A percentile compares a stretch with the other conserved stretches of the same genome.
Evolutionary conservation across 75 land plant genomes (phyloP).

Genomic region (Sequoiadendron giganteum): DNA sequence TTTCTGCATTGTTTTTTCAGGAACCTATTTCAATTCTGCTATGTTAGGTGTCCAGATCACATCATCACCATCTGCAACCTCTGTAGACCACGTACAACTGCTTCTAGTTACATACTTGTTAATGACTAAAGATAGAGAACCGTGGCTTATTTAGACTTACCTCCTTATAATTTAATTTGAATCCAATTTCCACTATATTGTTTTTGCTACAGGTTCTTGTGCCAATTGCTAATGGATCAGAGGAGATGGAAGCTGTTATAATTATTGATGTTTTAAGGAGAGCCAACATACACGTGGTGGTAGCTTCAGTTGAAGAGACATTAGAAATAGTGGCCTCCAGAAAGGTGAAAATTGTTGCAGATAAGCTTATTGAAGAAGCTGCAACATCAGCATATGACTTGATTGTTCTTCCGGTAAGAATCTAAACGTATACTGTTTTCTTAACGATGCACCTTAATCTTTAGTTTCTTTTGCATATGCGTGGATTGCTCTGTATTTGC

Average conservation of each 20-base stretch:
- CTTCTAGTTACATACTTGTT: too few species aligned
- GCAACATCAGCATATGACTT: conserved; percentile 55
- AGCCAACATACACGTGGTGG: conserved; percentile 72
- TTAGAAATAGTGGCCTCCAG: conserved; percentile 89
- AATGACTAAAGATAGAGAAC: too few species aligned
- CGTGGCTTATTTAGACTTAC: too few species aligned
- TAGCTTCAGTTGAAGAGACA: conserved; percentile 81
- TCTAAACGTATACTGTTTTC: not conserved
- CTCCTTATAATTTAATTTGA: too few species aligned
- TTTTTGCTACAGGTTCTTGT: conserved; percentile 70
- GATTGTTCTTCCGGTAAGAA: conserved; percentile 79
- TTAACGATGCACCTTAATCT: not conserved
- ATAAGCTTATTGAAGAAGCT: conserved; percentile 77
- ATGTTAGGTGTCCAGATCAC: too few species aligned
- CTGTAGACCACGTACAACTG: too few species aligned
- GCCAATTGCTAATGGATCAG: conserved; percentile 91
- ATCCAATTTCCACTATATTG: not conserved
- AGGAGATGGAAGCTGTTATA: conserved; percentile 96
- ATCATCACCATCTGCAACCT: too few species aligned
- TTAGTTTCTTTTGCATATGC: not conserved
- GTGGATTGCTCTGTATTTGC: not conserved
- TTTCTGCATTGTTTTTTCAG: too few species aligned
- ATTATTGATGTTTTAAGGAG: conserved; percentile 85
- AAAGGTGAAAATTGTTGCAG: conserved; percentile 87
- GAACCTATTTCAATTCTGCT: too few species aligned